Base-by-base conservation (phyloP, 164 flowering plant species). In the Piper longum region DNA sequence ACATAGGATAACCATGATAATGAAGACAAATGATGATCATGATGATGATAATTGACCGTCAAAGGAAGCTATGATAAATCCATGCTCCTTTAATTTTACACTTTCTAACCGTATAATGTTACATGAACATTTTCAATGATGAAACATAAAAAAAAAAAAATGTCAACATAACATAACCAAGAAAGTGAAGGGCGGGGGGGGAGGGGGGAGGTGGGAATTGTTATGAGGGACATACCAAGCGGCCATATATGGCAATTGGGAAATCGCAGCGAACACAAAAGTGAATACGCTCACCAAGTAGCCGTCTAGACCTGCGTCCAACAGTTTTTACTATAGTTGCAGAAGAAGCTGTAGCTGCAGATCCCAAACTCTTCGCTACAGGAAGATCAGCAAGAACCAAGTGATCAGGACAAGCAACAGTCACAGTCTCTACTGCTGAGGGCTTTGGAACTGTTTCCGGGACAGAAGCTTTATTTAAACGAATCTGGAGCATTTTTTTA, bases 231-330 rank as follows among this genome's bases (percentile, higher is more conserved):
- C 59, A 56, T 56, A 93, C 97, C 97, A 95, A 75, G 63, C 97
- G 97, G 13, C 99, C 97, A 63, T 95, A 95, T 43, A 95, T 79
- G 64, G 95, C 91, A 56, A 95, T 85, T 8, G 97, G 99, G 60
- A 85, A 89, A 77, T 95, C 99, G 60, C 99, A 95, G n/a, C 87
- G 86, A 57, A 95, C 96, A 61, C 99, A 95, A 61, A 91, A 91
- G 67, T 95, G 97, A 43, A 89, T 89, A 13, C 99, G 76, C 67
- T 95, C 95, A 7, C 95, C 96, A 56, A 85, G 86, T 71, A 79
- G 91, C 48, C 97, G 89, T 5, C 96, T 86, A n/a, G 96, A 85
- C 72, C 86, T 74, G 12, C 97, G 87, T 8, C 97, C 99, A 5
- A 89, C 79, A 67, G 75, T 78, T 84, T 88, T 95, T 66, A 82